Evolutionary conservation across 371 early-diverging fungal genomes (phyloP).

Genomic region (Mucor circinelloides): DNA sequence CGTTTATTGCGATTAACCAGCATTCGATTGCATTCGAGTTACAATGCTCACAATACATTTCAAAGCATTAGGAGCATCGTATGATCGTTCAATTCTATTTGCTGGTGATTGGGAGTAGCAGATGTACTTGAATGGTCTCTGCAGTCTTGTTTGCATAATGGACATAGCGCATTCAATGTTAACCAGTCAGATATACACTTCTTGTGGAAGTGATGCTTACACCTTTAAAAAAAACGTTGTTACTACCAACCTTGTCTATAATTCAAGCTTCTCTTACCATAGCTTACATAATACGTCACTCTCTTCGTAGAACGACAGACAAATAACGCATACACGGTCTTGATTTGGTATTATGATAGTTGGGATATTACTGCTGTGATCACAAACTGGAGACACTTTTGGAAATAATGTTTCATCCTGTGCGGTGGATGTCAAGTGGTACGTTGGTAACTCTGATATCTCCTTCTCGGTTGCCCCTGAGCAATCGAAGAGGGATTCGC

Average conservation of each 20-base stretch:
- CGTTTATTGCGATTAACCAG: too few species aligned
- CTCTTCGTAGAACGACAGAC: background rate
- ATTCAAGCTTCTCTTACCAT: background rate
- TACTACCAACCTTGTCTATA: too few species aligned
- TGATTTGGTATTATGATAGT: background rate
- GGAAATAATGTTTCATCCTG: background rate
- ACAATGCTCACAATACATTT: too few species aligned
- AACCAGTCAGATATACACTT: constrained; percentile 32
- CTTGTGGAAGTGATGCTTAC: constrained; percentile 19
- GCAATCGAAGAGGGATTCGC: background rate
- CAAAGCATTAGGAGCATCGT: background rate
- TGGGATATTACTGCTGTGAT: background rate
- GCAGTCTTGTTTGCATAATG: constrained; percentile 30
- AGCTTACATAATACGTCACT: background rate
- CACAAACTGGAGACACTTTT: background rate
- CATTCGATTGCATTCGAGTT: too few species aligned
- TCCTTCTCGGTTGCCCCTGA: background rate
- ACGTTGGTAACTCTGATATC: background rate
- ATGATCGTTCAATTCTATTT: background rate
- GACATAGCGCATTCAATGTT: constrained; percentile 28
- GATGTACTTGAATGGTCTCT: background rate
- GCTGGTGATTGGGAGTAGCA: too few species aligned
- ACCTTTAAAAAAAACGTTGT: background rate
- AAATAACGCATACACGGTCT: background rate
- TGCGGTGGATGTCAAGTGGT: background rate